Evolutionary conservation across 345 rosid genomes (phyloP).

Genomic region (Isatis tinctoria): DNA sequence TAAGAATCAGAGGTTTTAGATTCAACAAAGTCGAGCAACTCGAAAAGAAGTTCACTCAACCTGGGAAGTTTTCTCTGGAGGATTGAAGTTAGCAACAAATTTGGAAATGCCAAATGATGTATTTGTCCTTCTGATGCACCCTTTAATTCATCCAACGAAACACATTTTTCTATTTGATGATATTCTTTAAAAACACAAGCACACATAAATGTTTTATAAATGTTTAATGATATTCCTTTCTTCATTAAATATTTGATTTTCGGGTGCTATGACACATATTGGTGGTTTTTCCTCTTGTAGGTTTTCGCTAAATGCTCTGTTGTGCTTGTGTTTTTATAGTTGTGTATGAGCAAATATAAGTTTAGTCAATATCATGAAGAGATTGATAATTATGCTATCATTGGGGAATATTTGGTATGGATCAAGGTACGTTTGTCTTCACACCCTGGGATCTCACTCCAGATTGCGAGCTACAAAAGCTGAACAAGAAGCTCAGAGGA

Average conservation of each 20-base stretch:
- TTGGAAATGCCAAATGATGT: not conserved
- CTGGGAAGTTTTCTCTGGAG: conserved; percentile 43
- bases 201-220: too few relatives aligned
- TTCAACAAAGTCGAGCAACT: conserved; percentile 63
- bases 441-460: too few relatives aligned
- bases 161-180: not conserved
- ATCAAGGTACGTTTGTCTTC: too few relatives aligned
- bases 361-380: too few relatives aligned
- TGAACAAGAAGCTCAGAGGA: not conserved
- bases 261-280: not conserved
- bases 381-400: too few relatives aligned
- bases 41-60: conserved; percentile 50
- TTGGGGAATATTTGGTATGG: too few relatives aligned
- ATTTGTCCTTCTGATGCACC: not conserved
- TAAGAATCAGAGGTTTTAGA: conserved; percentile 76
- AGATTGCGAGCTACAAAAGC: not conserved
- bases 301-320: not conserved
- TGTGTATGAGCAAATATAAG: not conserved
- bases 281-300: not conserved
- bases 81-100: conserved; percentile 2
- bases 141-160: not conserved
- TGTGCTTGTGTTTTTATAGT: not conserved
- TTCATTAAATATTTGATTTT: not conserved
- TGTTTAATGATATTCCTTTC: not conserved
- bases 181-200: too few relatives aligned